A percentile compares a stretch with the other conserved stretches of the same genome.
Evolutionary conservation across 139 green algal species (phyloP).

Genomic region (Nannochloris sp.): DNA sequence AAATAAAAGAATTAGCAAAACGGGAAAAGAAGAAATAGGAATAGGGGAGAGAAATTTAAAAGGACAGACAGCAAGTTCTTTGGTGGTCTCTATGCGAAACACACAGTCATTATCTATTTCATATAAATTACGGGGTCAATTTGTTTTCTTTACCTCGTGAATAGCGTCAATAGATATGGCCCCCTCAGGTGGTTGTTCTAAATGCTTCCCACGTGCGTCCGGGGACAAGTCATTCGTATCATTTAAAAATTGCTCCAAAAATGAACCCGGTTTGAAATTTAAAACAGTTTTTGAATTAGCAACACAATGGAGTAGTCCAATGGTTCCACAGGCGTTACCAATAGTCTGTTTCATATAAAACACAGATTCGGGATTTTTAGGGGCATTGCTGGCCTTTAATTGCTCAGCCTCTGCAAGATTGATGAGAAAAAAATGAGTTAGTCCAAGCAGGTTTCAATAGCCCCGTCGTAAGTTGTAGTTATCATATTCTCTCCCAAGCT

Average conservation of each 20-base stretch:
- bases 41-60: background rate
- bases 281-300: conserved; percentile 19
- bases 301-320: conserved; percentile 75
- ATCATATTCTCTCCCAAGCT: background rate
- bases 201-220: conserved; percentile 46
- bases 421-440: background rate
- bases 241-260: conserved; percentile 62
- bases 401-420: conserved; percentile 16
- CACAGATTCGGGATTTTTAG: no score
- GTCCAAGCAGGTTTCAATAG: background rate
- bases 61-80: background rate
- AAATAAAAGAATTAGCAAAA: background rate
- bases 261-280: conserved; percentile 40
- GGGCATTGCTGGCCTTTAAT: conserved; percentile 13
- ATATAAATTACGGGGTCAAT: background rate
- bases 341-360: conserved; percentile 95
- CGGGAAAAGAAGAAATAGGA: background rate
- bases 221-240: conserved; percentile 49
- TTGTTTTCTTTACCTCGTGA: conserved; percentile 47
- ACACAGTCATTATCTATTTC: no score
- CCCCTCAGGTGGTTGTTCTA: conserved; percentile 73
- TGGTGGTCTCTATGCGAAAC: no score
- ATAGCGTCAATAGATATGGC: conserved; percentile 74
- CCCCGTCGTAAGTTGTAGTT: no score
- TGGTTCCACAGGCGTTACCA: conserved; percentile 93